Conservation (phyloP, 1,284 basidiomycete genomes). For the Fomitopsis pinicola region DNA sequence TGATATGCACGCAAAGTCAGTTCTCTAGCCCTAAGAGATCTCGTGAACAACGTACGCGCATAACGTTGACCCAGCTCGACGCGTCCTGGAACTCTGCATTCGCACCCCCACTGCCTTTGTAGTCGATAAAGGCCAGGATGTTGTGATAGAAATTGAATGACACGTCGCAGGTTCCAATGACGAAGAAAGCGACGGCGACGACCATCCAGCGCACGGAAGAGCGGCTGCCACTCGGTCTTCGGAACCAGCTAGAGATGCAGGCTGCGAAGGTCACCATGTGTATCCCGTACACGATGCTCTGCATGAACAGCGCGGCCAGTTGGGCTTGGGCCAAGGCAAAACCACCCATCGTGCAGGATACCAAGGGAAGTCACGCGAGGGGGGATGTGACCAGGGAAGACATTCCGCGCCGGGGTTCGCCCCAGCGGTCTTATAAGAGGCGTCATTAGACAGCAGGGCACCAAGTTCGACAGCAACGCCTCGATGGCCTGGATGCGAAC, state of each 20-base stretch:
- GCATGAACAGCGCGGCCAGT: constrained; percentile 2
- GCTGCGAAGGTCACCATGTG: constrained; percentile 1
- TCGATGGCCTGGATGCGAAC: no score
- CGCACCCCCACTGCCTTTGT: constrained; percentile 17
- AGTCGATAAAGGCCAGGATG: constrained; percentile 21
- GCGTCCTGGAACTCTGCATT: constrained; percentile 15
- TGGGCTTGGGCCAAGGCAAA: constrained; percentile 1
- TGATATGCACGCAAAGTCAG: neutral
- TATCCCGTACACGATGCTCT: constrained; percentile 1
- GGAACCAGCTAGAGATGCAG: neutral
- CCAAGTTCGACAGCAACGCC: no score
- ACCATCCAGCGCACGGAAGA: neutral
- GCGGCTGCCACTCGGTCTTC: neutral
- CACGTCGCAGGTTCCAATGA: constrained; percentile 17
- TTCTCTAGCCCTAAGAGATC: no score
- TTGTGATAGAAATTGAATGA: constrained; percentile 18
- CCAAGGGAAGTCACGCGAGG: no score
- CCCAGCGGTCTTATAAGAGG: no score
- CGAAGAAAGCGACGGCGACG: neutral
- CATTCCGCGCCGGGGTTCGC: no score
- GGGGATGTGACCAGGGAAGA: no score
- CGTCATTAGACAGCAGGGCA: no score
- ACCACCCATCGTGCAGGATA: neutral
- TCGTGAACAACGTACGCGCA: constrained; percentile 1
- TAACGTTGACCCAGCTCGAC: constrained; percentile 21